phyloP scores from a whole-genome alignment of 331 rosid species.

The Quercus lobata region DNA sequence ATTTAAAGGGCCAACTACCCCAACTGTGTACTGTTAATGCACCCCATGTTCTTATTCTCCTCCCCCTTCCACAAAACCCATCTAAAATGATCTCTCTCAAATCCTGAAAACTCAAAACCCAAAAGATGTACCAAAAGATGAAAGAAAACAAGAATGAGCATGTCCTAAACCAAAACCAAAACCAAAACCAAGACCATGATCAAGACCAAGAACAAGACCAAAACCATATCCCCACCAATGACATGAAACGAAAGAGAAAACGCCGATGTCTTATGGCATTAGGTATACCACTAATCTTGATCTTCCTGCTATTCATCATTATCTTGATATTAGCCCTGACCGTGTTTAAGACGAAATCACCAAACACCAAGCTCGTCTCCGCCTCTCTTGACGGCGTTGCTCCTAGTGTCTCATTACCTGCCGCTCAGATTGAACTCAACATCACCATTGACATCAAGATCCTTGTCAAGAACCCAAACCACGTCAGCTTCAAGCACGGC shows the following conservation, averaged over 20 bases:
- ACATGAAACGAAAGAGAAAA: constrained; percentile 4
- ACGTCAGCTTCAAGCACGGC: constrained; percentile 48
- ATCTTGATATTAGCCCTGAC: constrained; percentile 44
- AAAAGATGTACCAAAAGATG: not conserved
- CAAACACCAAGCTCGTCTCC: constrained; percentile 30
- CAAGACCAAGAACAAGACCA: too few species aligned
- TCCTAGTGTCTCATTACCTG: constrained; percentile 46
- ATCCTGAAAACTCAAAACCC: too few species aligned
- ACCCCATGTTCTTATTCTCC: too few species aligned
- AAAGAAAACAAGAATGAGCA: not conserved
- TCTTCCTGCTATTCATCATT: constrained; percentile 25
- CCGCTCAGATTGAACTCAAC: constrained; percentile 38
- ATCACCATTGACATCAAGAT: constrained; percentile 42
- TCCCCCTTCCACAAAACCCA: too few species aligned
- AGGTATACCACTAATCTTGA: constrained; percentile 12
- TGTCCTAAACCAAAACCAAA: not conserved
- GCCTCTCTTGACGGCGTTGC: constrained; percentile 46
- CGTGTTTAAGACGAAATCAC: constrained; percentile 46
- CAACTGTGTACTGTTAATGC: not conserved
- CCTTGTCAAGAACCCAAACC: constrained; percentile 44
- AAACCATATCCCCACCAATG: not conserved
- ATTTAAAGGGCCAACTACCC: not conserved
- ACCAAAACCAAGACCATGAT: too few species aligned
- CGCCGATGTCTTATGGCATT: constrained; percentile 17
- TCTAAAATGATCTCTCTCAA: too few species aligned